Conservation (phyloP, 345 rosid species). For the Rhizophora mangle region DNA sequence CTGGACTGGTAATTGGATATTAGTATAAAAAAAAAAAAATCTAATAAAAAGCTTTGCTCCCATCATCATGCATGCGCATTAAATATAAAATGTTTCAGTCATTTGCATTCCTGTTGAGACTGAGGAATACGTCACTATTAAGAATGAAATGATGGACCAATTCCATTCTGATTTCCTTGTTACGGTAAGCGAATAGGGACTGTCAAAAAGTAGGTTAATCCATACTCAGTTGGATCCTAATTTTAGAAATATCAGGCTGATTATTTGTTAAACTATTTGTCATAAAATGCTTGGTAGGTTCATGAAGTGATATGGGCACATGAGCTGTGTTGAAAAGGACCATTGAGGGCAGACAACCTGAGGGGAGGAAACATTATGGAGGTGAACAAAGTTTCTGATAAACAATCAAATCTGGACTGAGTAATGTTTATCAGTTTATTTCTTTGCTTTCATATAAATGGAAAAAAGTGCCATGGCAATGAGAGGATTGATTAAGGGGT, state of each 20-base stretch:
- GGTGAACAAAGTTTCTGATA: not conserved
- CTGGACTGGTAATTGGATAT: no score
- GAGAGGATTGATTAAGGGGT: not conserved
- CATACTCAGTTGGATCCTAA: not conserved
- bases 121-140: no score
- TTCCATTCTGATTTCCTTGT: not conserved
- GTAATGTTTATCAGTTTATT: no score
- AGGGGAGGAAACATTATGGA: not conserved
- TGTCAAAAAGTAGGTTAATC: not conserved
- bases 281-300: conserved; percentile 11
- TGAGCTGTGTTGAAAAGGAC: conserved; percentile 14
- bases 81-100: no score
- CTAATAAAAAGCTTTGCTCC: no score
- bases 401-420: not conserved
- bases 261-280: not conserved
- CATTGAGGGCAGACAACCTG: not conserved
- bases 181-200: not conserved
- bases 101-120: no score
- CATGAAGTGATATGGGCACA: conserved; percentile 18
- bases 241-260: not conserved
- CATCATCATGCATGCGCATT: no score
- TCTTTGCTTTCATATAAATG: no score
- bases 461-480: not conserved
- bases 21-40: no score
- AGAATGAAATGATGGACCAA: no score